phyloP scores from a whole-genome alignment of 345 rosid genomes.

The Syzygium jambos region DNA sequence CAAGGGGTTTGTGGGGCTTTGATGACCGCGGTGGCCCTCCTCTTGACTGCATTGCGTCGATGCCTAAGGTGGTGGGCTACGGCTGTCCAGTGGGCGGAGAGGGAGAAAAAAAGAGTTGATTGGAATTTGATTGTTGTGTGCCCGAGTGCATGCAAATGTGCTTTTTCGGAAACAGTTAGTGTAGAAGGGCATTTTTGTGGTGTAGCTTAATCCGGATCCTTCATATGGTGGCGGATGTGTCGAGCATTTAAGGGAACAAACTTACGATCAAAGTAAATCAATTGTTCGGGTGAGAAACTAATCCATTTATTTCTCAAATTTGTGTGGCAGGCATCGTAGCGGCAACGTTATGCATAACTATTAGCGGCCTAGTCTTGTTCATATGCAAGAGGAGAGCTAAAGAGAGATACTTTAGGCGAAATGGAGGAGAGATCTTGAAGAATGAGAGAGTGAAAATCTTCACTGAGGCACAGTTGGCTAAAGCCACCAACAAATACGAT shows the following conservation, averaged over 20 bases:
- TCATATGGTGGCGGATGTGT: background rate
- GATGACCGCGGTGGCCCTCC: no score
- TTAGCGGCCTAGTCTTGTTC: background rate
- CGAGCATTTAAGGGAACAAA: background rate
- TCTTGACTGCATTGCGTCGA: no score
- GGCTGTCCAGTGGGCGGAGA: background rate
- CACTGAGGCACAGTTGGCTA: background rate
- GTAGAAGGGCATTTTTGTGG: background rate
- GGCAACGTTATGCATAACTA: background rate
- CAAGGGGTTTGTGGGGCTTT: no score
- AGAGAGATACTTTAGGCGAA: background rate
- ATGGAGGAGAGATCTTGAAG: background rate
- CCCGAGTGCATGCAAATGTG: background rate
- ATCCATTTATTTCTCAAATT: background rate
- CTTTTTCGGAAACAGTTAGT: background rate
- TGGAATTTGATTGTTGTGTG: background rate
- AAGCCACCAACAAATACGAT: background rate
- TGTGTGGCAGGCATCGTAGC: background rate
- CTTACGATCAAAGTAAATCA: background rate
- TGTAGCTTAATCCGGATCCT: background rate
- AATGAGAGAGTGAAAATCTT: background rate
- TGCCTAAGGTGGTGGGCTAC: background rate
- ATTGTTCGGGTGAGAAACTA: background rate
- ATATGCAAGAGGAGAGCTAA: background rate
- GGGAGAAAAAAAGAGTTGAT: background rate